phyloP scores from a whole-genome alignment of 805 yeast genomes.

The Metschnikowia kofuensis region DNA sequence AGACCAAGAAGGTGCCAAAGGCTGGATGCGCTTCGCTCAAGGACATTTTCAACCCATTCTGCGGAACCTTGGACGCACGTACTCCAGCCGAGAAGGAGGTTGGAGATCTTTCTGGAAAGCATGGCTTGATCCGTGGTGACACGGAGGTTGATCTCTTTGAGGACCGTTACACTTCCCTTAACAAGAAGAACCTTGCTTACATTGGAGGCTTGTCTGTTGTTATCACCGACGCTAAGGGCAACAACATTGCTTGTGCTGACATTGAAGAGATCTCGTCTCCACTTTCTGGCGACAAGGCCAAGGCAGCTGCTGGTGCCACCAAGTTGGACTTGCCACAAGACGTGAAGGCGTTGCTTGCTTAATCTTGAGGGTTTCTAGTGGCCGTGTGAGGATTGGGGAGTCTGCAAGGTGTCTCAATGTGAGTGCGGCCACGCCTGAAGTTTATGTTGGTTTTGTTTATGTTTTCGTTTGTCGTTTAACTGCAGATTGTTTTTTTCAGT shows the following conservation, averaged over 20 bases:
- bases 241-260: constrained; percentile 39
- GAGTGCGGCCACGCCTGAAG: not conserved
- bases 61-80: constrained; percentile 27
- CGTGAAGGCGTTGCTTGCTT: not conserved
- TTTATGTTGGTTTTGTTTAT: not conserved
- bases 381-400: not conserved
- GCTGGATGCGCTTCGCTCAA: not conserved
- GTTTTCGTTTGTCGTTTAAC: not conserved
- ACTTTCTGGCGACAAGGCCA: not conserved
- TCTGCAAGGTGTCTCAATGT: not conserved
- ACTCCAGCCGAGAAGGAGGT: constrained; percentile 26
- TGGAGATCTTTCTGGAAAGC: constrained; percentile 41
- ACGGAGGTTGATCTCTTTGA: constrained; percentile 23
- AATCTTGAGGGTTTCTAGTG: not conserved
- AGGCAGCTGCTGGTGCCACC: not conserved
- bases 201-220: constrained; percentile 32
- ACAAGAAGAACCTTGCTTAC: constrained; percentile 23
- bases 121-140: constrained; percentile 30
- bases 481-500: not conserved
- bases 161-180: constrained; percentile 32
- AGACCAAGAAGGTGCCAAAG: not conserved
- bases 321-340: not conserved
- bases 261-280: constrained; percentile 11
- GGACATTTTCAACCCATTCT: constrained; percentile 38
- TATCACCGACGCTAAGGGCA: constrained; percentile 29